These are phyloP conservation scores for Darksidea phi DNA, from an alignment of 495 filamentous ascomycete genomes.

Conservation along the genomic window DNA sequence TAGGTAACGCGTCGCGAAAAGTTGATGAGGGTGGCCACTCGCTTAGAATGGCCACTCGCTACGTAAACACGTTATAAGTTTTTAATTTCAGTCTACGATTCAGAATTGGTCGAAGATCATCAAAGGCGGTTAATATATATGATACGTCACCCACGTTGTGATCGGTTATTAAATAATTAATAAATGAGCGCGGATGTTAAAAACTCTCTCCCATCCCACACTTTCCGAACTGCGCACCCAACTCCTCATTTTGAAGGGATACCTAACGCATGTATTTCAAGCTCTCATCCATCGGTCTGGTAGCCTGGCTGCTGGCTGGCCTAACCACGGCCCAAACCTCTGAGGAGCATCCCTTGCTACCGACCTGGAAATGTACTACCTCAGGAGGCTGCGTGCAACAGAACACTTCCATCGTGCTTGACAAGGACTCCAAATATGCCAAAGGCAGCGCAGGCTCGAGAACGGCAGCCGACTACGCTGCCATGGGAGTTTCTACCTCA, in stretches of 20 bases:
- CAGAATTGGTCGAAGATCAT: conserved; percentile 19
- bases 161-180: conserved; percentile 10
- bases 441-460: conserved; percentile 27
- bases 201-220: conserved; percentile 9
- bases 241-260: conserved; percentile 8
- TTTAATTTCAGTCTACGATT: too few relatives aligned
- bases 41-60: too few relatives aligned
- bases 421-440: conserved; percentile 32
- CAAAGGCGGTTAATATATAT: conserved; percentile 21
- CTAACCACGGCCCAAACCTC: conserved; percentile 33
- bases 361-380: conserved; percentile 37
- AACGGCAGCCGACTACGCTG: conserved; percentile 33
- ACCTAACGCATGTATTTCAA: conserved; percentile 16
- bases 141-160: conserved; percentile 11
- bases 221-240: conserved; percentile 12
- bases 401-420: conserved; percentile 39
- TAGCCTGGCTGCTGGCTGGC: conserved; percentile 15
- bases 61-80: too few relatives aligned
- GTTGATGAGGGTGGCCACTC: too few relatives aligned
- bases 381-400: conserved; percentile 33
- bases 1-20: too few relatives aligned
- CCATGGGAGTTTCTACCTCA: conserved; percentile 35
- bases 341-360: conserved; percentile 35
- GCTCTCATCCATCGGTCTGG: conserved; percentile 13
- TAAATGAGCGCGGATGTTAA: conserved; percentile 9